Base-by-base conservation (phyloP, 352 stramenopile species). In the Chrysophaeum taylorii region DNA sequence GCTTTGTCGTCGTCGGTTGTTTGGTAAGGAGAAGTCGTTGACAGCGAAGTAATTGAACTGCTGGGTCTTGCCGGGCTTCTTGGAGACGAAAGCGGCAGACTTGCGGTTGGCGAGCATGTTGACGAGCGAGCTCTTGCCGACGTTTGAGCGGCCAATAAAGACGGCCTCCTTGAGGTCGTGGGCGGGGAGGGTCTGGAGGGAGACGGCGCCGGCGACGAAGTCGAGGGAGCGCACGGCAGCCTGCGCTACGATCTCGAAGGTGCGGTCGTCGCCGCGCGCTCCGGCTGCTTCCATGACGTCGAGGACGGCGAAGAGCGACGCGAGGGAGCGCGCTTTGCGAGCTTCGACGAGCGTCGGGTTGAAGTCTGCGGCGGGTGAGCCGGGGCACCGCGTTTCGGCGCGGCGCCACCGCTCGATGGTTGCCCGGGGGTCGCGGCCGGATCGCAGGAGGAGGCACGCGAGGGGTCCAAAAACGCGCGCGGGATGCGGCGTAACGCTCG, bases 51-150 rank as follows among this genome's bases (percentile, higher is more conserved):
- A 41, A 25, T 66, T 66, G 57, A 66, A 66, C 27, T 66, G 33
- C 57, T 45, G 57, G 33, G 57, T 66, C 57, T 66, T 66, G 33
- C 57, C 57, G 14, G 57, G 57, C 27, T 42, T 66, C 27, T 66
- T 66, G 2, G 57, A 66, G 7, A 23, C 33, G 57, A 45, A 66
- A 7, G 57, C 57, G 14, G 27, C 33, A 23, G 9, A 7, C 57
- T n/a, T 42, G 57, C 57, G 57, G 31, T 45, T 45, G 14, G 4
- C 9, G n/a, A 80, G 37, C 74, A 79, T 79, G 68, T 79, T 79
- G 52, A 79, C 63, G 2, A 80, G 64, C 2, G 69, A 76, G 21
- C 53, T 73, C 63, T 80, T 80, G 37, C 75, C 75, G 23, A 75
- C 73, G 66, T 80, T 80, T 43, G 52, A 73, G 45, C 75, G 45